Conservation (phyloP, 192 early-diverging fungal genomes). For the Coemansia sp. region DNA sequence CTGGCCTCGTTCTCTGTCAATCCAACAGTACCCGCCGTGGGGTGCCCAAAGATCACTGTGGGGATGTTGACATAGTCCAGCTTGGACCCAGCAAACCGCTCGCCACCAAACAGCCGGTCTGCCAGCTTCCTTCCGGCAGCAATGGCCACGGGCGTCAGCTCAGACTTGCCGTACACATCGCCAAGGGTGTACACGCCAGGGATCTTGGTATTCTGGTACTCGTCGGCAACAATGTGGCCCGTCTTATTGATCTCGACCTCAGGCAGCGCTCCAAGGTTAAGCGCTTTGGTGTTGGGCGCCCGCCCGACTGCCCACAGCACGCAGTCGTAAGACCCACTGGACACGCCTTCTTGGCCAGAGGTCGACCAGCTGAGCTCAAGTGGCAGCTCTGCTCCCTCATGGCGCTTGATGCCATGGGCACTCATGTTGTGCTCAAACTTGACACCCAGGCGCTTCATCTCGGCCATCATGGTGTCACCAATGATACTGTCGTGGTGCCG, state of each 20-base stretch:
- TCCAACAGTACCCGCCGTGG: conserved; percentile 87
- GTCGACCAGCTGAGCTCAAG: conserved; percentile 59
- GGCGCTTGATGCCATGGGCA: conserved; percentile 67
- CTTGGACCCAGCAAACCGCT: conserved; percentile 71
- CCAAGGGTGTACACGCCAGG: conserved; percentile 87
- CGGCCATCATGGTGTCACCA: conserved; percentile 75
- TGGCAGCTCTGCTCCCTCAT: conserved; percentile 56
- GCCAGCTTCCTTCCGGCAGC: conserved; percentile 89
- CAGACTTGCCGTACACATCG: conserved; percentile 89
- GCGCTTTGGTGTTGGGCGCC: conserved; percentile 69
- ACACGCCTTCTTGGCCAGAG: conserved; percentile 21
- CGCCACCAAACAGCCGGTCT: conserved; percentile 89
- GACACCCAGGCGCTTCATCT: conserved; percentile 78
- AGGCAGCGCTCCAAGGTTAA: conserved; percentile 69
- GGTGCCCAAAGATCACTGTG: conserved; percentile 95
- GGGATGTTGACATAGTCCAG: conserved; percentile 95
- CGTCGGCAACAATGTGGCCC: conserved; percentile 82
- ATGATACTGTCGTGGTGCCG: conserved; percentile 87
- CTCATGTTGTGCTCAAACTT: conserved; percentile 73
- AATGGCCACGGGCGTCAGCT: conserved; percentile 97
- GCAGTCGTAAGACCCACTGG: conserved; percentile 72
- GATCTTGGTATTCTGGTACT: conserved; percentile 82
- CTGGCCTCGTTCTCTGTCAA: conserved; percentile 85
- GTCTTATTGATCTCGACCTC: conserved; percentile 66
- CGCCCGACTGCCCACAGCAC: conserved; percentile 94